Percentiles rank a stretch among this genome's conserved stretches.
phyloP scores from a whole-genome alignment of 192 early-diverging fungal genomes.

The Coemansia erecta region DNA sequence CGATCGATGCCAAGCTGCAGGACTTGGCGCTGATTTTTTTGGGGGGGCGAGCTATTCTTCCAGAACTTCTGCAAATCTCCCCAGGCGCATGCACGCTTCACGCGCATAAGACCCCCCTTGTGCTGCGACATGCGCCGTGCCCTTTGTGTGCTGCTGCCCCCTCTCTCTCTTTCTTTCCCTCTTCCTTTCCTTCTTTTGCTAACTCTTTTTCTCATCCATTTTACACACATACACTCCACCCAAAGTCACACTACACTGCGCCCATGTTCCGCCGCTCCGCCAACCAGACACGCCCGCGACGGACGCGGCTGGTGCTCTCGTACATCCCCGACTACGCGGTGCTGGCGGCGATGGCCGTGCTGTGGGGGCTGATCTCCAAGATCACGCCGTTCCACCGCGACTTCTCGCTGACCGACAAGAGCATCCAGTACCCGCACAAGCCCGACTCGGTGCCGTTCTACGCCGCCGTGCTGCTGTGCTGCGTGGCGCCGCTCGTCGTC shows the following conservation, averaged over 20 bases:
- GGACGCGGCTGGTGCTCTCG: slow-evolving; percentile 43
- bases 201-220: neutral
- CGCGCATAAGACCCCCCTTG: too few relatives aligned
- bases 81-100: too few relatives aligned
- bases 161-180: neutral
- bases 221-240: too few relatives aligned
- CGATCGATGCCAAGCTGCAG: too few relatives aligned
- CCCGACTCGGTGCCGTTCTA: slow-evolving; percentile 52
- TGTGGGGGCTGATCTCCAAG: slow-evolving; percentile 59
- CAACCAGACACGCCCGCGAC: slow-evolving; percentile 29
- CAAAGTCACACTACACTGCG: neutral
- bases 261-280: slow-evolving; percentile 18
- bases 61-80: too few relatives aligned
- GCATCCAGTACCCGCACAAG: slow-evolving; percentile 63
- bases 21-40: too few relatives aligned
- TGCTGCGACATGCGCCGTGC: too few relatives aligned
- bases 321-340: slow-evolving; percentile 58
- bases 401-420: slow-evolving; percentile 69
- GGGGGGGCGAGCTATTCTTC: too few relatives aligned
- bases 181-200: neutral
- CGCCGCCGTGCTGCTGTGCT: slow-evolving; percentile 44
- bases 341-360: slow-evolving; percentile 55
- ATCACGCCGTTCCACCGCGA: slow-evolving; percentile 67
- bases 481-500: slow-evolving; percentile 40
- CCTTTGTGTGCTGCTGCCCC: too few relatives aligned